Evolutionary conservation across 257 asterid genomes (phyloP), one percentile per base, ranked within the genome.

Genomic region (Cordia subcordata): DNA sequence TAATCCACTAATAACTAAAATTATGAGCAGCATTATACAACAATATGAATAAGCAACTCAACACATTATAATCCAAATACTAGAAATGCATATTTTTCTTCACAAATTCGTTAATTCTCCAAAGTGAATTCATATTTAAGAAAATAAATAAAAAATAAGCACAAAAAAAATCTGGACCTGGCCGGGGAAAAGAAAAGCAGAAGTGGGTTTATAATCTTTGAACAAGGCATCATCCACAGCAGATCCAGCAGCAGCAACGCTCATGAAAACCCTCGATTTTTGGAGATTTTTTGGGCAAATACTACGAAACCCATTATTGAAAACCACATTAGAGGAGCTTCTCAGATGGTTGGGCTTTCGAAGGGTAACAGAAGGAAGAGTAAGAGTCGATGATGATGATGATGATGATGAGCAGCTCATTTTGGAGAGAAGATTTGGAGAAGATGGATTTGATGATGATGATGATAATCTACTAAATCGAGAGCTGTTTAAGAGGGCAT

Each of bases 171-270:
- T 20, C 79, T 13, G n/a, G 20, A 92, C 96, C 96, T 93, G 99
- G 14, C 99, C 99, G 46, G 99, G 99, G 55, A 93, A 93, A 60
- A 93, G 87, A 79, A 93, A 93, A 66, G 95, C 99, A 57, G 76
- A 62, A 53, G 83, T 79, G 78, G 97, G 87, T 66, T 80, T 85
- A 60, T 85, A 89, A 67, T 85, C 97, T 56, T 77, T 66, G 66
- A 86, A 89, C 47, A 85, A 62, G 59, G 85, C 73, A 68, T 93
- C 99, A 55, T 79, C 85, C 14, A 42, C 47, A 12, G 76, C 78
- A 44, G 96, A 82, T 79, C 98, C 93, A 47, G 79, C 88, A 58
- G 85, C 72, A 44, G 85, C 72, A 42, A 72, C 73, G 69, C 92
- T 85, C 91, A 78, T 83, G 46, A 59, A 76, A 85, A 81, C 78